phyloP scores from a whole-genome alignment of 1,284 basidiomycete genomes.

The Fistulinella staudtii region DNA sequence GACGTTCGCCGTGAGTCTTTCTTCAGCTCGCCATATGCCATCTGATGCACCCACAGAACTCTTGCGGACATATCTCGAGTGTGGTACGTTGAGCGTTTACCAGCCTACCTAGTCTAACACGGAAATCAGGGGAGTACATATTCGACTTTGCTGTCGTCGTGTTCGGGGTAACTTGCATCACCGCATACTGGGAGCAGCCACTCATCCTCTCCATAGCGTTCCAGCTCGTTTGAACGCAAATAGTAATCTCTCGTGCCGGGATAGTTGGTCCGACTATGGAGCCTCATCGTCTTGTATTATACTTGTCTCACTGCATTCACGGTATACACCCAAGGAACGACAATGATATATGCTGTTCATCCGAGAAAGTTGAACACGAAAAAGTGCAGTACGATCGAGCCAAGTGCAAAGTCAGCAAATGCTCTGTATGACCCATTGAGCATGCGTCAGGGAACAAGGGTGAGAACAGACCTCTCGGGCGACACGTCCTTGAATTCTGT shows the following conservation, averaged over 20 bases:
- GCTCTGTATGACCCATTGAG: conserved; percentile 54
- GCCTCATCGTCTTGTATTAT: conserved; percentile 16
- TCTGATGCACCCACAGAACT: conserved; percentile 47
- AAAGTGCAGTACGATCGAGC: conserved; percentile 94
- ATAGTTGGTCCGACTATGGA: too few relatives aligned
- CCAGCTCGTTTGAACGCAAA: conserved; percentile 65
- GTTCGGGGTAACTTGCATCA: conserved; percentile 56
- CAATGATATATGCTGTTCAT: conserved; percentile 35
- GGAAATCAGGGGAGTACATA: conserved; percentile 59
- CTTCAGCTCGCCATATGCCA: background rate
- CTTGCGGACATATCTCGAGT: conserved; percentile 70
- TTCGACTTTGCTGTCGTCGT: conserved; percentile 82
- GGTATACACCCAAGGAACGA: too few relatives aligned
- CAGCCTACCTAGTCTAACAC: too few relatives aligned
- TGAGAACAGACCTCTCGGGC: conserved; percentile 75
- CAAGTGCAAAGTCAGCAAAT: conserved; percentile 94
- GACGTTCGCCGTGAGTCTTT: conserved; percentile 69
- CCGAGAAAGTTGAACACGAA: conserved; percentile 98
- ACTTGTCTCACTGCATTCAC: too few relatives aligned
- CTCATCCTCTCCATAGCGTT: conserved; percentile 48
- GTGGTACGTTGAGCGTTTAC: conserved; percentile 48
- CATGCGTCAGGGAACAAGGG: background rate
- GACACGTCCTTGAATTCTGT: conserved; percentile 87
- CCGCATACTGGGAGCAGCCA: background rate
- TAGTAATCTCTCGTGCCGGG: background rate